These are phyloP conservation scores for Nemania abortiva DNA, from an alignment of 2,329 filamentous ascomycete species.

Conservation along the genomic window DNA sequence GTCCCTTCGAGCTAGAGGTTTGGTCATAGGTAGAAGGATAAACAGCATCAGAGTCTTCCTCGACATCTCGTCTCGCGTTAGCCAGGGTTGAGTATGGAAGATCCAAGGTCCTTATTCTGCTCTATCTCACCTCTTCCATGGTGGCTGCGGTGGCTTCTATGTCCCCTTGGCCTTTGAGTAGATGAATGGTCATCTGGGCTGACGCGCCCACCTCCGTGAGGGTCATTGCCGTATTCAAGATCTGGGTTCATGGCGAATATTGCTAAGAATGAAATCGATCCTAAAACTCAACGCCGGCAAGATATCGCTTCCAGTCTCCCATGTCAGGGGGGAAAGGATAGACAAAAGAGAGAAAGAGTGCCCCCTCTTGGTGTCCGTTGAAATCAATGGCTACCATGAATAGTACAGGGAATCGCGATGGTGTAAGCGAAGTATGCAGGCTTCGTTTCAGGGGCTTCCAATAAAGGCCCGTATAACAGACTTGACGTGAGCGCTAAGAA, in stretches of 20 bases:
- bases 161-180: neutral
- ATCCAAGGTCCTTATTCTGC: neutral
- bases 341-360: neutral
- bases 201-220: neutral
- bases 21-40: neutral
- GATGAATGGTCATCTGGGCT: neutral
- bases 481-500: neutral
- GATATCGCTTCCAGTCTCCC: neutral
- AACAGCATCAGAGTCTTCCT: neutral
- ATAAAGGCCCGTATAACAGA: neutral
- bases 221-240: neutral
- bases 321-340: neutral
- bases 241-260: neutral
- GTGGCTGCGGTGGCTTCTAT: neutral
- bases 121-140: neutral
- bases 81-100: neutral
- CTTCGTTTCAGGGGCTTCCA: neutral
- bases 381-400: neutral
- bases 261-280: too few species aligned
- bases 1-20: neutral
- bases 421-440: neutral
- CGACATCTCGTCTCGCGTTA: neutral
- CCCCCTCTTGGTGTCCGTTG: neutral
- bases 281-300: neutral
- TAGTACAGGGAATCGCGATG: neutral